phyloP scores from a whole-genome alignment of 2,329 filamentous ascomycete species.

The Cladosporium oxysporum region DNA sequence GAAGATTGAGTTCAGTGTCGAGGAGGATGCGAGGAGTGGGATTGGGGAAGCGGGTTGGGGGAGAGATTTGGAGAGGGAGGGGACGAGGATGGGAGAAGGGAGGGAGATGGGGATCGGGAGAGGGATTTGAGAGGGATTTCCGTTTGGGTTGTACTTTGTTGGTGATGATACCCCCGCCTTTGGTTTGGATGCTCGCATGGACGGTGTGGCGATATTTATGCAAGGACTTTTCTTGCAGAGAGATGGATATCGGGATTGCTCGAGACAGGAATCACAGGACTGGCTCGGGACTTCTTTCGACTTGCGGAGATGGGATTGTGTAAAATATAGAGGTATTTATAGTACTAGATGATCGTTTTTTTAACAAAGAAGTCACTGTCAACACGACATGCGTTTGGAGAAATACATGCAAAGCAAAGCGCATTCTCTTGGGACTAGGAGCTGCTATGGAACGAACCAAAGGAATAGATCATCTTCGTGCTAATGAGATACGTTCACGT shows the following conservation, averaged over 20 bases:
- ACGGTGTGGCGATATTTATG: background rate
- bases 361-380: no score
- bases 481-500: no score
- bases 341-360: no score
- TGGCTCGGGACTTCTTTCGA: background rate
- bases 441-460: no score
- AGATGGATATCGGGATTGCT: background rate
- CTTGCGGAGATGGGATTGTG: background rate
- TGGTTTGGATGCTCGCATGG: background rate
- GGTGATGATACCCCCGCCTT: background rate
- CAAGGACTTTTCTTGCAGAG: background rate
- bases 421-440: no score
- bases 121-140: background rate
- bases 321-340: background rate
- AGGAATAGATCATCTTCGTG: no score
- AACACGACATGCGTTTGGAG: no score
- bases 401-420: no score
- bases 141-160: background rate
- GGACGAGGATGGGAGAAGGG: background rate
- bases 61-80: constrained; percentile 9
- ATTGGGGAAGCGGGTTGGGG: constrained; percentile 2
- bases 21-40: constrained; percentile 15
- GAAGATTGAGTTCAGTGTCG: constrained; percentile 17
- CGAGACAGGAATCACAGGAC: background rate
- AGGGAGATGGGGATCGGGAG: background rate